Evolutionary conservation across 495 filamentous ascomycete species (phyloP).

Genomic region (Penicillium paradoxum): DNA sequence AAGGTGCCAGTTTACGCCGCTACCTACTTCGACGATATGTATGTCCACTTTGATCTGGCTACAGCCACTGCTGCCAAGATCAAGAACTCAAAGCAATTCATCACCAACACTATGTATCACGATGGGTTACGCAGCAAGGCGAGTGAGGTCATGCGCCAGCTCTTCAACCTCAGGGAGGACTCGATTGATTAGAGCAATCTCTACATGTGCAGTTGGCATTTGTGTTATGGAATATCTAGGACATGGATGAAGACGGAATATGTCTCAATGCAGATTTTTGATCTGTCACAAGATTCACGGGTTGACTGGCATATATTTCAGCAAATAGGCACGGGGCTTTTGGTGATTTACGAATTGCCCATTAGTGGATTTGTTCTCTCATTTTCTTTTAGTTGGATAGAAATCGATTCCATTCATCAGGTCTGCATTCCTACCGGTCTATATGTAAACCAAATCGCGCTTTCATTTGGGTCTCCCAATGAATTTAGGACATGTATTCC

Average conservation of each 20-base stretch:
- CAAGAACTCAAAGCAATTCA: constrained; percentile 69
- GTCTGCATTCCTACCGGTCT: too few species aligned
- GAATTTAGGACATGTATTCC: too few species aligned
- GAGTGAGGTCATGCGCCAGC: constrained; percentile 65
- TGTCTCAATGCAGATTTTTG: background rate
- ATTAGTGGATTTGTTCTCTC: too few species aligned
- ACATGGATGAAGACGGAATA: background rate
- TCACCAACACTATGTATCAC: constrained; percentile 85
- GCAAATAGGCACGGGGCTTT: too few species aligned
- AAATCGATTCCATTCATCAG: too few species aligned
- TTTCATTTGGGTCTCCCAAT: too few species aligned
- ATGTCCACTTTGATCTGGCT: constrained; percentile 73
- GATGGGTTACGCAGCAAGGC: constrained; percentile 68
- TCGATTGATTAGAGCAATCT: constrained; percentile 54
- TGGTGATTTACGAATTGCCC: too few species aligned
- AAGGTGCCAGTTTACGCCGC: constrained; percentile 85
- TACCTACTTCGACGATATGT: constrained; percentile 90
- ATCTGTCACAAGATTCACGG: too few species aligned
- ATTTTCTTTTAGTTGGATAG: too few species aligned
- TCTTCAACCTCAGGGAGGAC: constrained; percentile 70
- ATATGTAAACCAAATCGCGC: too few species aligned
- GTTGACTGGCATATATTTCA: too few species aligned
- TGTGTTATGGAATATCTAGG: background rate
- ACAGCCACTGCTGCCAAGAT: constrained; percentile 71
- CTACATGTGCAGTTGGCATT: background rate